Base-by-base conservation (phyloP, 306 rosid species). In the Fragaria iinumae region DNA sequence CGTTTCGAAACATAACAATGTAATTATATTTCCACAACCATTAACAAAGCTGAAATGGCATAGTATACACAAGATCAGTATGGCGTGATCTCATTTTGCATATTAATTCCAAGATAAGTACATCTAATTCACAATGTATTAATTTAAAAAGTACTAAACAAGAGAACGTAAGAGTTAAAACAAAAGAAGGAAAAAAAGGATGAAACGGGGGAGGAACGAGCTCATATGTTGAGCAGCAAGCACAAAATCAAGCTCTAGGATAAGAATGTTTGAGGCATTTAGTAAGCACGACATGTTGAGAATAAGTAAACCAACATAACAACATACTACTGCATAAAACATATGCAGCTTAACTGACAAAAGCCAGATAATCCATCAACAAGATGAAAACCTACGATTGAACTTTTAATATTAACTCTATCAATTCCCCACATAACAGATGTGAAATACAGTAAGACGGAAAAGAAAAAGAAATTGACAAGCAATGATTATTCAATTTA, bases 321-420 rank as follows among this genome's bases (percentile, higher is more conserved):
- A 73, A 44, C 52, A 55, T 34, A 4, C 23, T 56, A 49, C 23
- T 25, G 69, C 77, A 25, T 32, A 32, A 32, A 32, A 32, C 34
- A 32, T 74, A 38, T 38, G 71, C 72, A 67, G 52, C 50, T 4
- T 67, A 67, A 67, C 21, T 67, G 52, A 67, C 72, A n/a, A 41
- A 4, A 67, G 13, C 13, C 52, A 67, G 12, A 67, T 41, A 67
- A 41, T 5, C 29, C 49, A 20, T 20, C 71, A n/a, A 8, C 21
- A 36, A 41, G 29, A 41, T 11, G 5, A 32, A 67, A 39, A 38
- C 32, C 49, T 67, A 65, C 50, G 18, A 66, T 20, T 39, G 71
- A 50, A 67, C 20, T 9, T 67, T 6, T 11, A 41, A 18, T 3
- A 16, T 64, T 7, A 34, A 16, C 34, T 67, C 49, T 67, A 9